Evolutionary conservation across 805 yeast genomes (phyloP), one percentile per base, ranked within the genome.

Genomic region (Metschnikowia colocasiae): DNA sequence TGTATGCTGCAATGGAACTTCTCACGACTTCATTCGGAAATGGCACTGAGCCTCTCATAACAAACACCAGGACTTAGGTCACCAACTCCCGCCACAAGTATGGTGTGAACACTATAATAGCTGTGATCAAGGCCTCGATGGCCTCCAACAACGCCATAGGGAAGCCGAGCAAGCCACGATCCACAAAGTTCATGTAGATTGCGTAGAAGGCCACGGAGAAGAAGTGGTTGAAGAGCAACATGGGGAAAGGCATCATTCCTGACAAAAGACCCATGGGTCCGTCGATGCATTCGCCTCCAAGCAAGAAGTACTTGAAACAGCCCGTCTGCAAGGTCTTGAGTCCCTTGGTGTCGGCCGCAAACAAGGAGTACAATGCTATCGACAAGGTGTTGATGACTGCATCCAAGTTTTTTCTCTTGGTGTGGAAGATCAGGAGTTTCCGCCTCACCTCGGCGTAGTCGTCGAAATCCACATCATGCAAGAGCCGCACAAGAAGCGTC

Each of bases 341-440:
- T 49, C 85, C 75, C 25, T 69, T 68, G 47, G 75, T 76, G 54
- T 88, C 87, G 15, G 97, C 99, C 4, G 96, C 95, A 67, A 94
- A 94, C 47, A 94, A 73, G 2, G 92, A 74, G 71, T 87, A 94
- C 45, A 94, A 75, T 0, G 99, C 97, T 56, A 92, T 82, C 3
- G 97, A 87, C 43, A 94, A 75, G 4, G 94, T 88, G 65, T 94
- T 94, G 51, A 94, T 79, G 32, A 92, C 97, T 0, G 91, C 78
- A 58, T 85, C 95, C 48, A 87, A 75, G 49, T 71, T 69, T 68
- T 91, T 94, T 57, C 98, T 79, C 60, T 83, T 82, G 55, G 75
- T 71, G 63, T 89, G 94, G 77, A 90, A 91, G 50, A 77, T 78
- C 34, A 72, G 60, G 62, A 89, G 66, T 57, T 79, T 81, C 45